Conservation (phyloP, 345 rosid species). For the Aquilaria yunnanensis region DNA sequence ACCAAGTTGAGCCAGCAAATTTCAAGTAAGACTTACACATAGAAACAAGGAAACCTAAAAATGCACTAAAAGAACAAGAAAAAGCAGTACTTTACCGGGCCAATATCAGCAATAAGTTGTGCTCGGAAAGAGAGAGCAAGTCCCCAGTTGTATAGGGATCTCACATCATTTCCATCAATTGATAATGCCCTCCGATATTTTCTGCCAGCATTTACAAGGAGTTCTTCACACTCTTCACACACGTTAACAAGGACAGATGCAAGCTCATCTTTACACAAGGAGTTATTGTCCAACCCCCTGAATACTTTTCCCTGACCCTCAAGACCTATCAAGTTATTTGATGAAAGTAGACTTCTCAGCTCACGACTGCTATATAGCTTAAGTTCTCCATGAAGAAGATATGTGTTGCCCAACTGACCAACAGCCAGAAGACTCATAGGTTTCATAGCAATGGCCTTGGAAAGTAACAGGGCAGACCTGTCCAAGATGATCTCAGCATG, state of each 20-base stretch:
- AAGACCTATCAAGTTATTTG: constrained; percentile 21
- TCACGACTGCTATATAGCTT: constrained; percentile 54
- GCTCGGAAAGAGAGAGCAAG: constrained; percentile 74
- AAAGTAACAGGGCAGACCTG: constrained; percentile 45
- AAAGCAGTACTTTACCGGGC: constrained; percentile 45
- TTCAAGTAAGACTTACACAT: not conserved
- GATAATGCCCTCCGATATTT: constrained; percentile 54
- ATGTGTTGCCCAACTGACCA: constrained; percentile 65
- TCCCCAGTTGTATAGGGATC: constrained; percentile 73
- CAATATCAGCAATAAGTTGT: constrained; percentile 66
- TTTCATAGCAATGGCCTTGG: constrained; percentile 44
- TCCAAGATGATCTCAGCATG: constrained; percentile 35
- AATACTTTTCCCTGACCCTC: constrained; percentile 23
- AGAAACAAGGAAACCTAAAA: no score
- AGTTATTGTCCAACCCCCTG: constrained; percentile 19
- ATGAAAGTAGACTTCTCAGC: constrained; percentile 41
- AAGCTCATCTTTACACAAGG: constrained; percentile 29
- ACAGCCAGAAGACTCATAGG: constrained; percentile 70
- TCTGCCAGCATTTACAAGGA: constrained; percentile 63
- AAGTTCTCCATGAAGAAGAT: constrained; percentile 69
- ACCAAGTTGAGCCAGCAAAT: constrained; percentile 3
- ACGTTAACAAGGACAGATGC: constrained; percentile 37
- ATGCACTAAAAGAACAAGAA: not conserved
- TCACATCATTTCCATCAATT: constrained; percentile 55
- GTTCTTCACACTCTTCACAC: constrained; percentile 69